These are phyloP conservation scores for Cordyceps cicadae DNA, from an alignment of 2,329 filamentous ascomycete species.

Conservation along the genomic window DNA sequence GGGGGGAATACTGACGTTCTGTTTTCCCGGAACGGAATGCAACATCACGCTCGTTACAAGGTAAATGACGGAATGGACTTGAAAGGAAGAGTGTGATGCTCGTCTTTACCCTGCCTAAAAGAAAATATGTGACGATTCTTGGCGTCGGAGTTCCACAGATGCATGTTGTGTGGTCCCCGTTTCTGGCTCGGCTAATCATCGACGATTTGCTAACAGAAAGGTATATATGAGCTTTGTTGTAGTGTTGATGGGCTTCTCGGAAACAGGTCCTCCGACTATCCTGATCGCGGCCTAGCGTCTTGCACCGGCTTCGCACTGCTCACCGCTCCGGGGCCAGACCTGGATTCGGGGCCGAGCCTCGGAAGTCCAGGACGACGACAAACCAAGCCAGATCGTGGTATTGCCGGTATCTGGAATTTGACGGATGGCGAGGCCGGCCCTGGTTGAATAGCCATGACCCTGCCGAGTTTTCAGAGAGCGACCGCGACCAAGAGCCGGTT, in stretches of 20 bases:
- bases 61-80: not conserved
- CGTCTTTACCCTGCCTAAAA: not conserved
- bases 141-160: not conserved
- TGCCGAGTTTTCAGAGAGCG: not conserved
- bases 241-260: not conserved
- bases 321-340: not conserved
- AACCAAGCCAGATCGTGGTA: too few relatives aligned
- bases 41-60: not conserved
- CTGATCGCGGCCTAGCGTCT: not conserved
- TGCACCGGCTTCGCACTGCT: not conserved
- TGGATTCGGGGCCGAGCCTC: not conserved
- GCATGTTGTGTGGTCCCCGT: too few relatives aligned
- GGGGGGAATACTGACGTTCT: not conserved
- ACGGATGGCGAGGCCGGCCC: not conserved
- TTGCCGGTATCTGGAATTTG: too few relatives aligned
- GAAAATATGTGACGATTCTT: not conserved
- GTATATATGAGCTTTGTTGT: not conserved
- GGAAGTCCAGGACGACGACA: not conserved
- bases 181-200: not conserved
- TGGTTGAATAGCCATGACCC: not conserved
- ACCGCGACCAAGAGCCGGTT: not conserved
- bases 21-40: not conserved
- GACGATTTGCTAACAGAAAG: not conserved
- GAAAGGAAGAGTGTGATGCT: not conserved
- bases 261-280: not conserved